Percentiles rank a stretch among this genome's conserved stretches.
phyloP scores from a whole-genome alignment of 495 filamentous ascomycete genomes.

The Aspergillus bertholletiae region DNA sequence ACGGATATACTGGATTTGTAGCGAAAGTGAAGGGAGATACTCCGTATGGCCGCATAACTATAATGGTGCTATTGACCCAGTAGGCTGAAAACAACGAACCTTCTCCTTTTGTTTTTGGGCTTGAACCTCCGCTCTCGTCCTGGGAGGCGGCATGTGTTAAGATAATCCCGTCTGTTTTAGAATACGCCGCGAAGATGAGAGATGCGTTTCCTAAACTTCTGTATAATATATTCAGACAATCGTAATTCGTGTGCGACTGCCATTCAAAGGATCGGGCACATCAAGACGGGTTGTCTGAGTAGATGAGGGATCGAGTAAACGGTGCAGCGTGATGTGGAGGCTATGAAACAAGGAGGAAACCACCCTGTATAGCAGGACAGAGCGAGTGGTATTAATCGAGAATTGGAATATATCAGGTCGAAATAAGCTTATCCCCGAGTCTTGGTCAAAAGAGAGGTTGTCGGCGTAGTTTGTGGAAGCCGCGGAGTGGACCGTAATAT shows the following conservation, averaged over 20 bases:
- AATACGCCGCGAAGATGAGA: constrained; percentile 11
- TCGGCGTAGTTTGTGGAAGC: background rate
- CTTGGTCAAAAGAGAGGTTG: background rate
- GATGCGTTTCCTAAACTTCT: constrained; percentile 1
- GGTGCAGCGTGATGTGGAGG: constrained; percentile 3
- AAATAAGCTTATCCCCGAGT: background rate
- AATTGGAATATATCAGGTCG: background rate
- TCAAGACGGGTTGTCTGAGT: background rate
- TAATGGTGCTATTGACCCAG: background rate
- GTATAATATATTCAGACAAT: constrained; percentile 1
- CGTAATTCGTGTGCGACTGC: constrained; percentile 12
- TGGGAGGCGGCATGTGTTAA: constrained; percentile 56
- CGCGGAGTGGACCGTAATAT: background rate
- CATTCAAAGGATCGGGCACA: constrained; percentile 17
- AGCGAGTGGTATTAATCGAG: background rate
- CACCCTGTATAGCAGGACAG: background rate
- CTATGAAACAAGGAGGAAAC: constrained; percentile 4
- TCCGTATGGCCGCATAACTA: background rate
- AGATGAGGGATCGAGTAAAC: background rate
- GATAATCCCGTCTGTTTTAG: constrained; percentile 28
- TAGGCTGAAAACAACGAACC: constrained; percentile 47
- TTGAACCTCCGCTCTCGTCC: constrained; percentile 82
- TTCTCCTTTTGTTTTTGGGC: constrained; percentile 93
- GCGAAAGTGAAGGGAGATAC: background rate
- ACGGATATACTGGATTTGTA: background rate